A percentile compares a stretch with the other conserved stretches of the same genome.
Evolutionary conservation across 1,139 yeast species (phyloP).

Genomic region (Nematodospora anomalae): DNA sequence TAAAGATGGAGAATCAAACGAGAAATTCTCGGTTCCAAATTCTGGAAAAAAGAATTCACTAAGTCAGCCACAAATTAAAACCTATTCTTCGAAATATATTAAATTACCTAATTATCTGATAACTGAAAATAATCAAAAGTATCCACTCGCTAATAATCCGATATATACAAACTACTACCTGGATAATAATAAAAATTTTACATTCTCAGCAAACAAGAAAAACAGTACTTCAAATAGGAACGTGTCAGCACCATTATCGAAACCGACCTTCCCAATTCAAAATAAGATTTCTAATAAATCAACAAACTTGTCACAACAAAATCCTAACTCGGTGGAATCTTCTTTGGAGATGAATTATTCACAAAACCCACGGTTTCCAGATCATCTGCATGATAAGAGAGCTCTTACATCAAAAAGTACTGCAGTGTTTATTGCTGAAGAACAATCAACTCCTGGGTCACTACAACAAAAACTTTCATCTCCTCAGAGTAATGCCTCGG

Average conservation of each 20-base stretch:
- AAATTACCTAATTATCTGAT: conserved; percentile 14
- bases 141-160: neutral
- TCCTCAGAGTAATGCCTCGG: neutral
- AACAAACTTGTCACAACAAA: conserved; percentile 8
- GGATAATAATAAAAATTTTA: neutral
- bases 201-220: conserved; percentile 1
- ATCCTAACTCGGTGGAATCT: conserved; percentile 4
- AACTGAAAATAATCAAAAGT: conserved; percentile 6
- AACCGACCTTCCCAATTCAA: conserved; percentile 10
- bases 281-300: conserved; percentile 3
- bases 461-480: conserved; percentile 2
- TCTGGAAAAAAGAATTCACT: neutral
- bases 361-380: neutral
- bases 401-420: conserved; percentile 13
- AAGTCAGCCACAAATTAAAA: neutral
- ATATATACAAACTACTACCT: neutral
- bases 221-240: conserved; percentile 2
- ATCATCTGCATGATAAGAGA: neutral
- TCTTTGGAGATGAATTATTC: conserved; percentile 2
- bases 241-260: conserved; percentile 8
- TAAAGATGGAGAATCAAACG: neutral
- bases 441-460: too few relatives aligned
- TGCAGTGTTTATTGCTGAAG: conserved; percentile 6
- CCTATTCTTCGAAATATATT: neutral
- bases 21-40: neutral